phyloP scores from a whole-genome alignment of 2,329 filamentous ascomycete species.

The Trichoderma gracile region DNA sequence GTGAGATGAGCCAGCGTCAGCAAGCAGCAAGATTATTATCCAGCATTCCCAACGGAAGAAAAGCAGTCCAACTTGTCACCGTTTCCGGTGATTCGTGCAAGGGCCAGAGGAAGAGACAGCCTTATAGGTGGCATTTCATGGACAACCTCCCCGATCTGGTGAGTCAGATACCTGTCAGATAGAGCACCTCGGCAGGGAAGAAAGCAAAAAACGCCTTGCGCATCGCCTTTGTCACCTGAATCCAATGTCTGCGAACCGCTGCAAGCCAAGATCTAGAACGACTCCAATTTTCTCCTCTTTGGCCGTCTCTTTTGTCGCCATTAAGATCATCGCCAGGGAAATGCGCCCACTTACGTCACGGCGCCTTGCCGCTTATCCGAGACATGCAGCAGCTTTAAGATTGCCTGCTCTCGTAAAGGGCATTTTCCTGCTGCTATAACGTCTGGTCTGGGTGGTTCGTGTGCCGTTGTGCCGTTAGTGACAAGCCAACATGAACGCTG shows the following conservation, averaged over 20 bases:
- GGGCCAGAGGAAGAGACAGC: background rate
- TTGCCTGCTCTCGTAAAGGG: no score
- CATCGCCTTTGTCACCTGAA: constrained; percentile 7
- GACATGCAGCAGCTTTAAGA: background rate
- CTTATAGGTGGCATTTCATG: no score
- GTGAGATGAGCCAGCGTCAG: background rate
- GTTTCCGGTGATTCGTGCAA: background rate
- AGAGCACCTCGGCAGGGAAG: background rate
- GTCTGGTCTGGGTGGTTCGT: no score
- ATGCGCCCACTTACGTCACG: constrained; percentile 20
- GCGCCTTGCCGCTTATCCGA: constrained; percentile 23
- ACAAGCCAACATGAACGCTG: background rate
- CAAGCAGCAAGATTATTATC: no score
- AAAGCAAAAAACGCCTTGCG: constrained; percentile 19
- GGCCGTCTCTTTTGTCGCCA: background rate
- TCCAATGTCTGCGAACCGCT: constrained; percentile 14
- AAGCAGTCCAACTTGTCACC: background rate
- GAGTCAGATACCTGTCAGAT: no score
- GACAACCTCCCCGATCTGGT: no score
- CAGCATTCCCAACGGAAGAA: background rate
- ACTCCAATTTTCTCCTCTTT: background rate
- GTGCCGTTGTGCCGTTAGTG: no score
- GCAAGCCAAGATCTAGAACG: constrained; percentile 20
- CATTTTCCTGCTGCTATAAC: no score
- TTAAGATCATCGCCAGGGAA: background rate